A percentile compares a stretch with the other conserved stretches of the same genome.
phyloP scores from a whole-genome alignment of 2,329 filamentous ascomycete genomes.

The Coleophoma crateriformis region DNA sequence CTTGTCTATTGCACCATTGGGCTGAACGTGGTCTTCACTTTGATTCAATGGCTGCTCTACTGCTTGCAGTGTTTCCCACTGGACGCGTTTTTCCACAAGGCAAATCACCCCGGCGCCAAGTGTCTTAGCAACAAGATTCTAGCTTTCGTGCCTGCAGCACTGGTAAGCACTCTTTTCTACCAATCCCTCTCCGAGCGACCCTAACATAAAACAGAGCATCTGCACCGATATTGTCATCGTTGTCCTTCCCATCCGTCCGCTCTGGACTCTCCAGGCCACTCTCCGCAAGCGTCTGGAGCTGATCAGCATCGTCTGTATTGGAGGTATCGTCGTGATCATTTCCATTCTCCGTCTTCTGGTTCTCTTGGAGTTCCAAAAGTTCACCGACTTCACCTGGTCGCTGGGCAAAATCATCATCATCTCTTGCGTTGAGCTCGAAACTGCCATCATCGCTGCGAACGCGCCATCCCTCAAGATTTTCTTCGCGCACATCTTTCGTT shows the following conservation, averaged over 20 bases:
- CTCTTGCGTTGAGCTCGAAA: slow-evolving; percentile 25
- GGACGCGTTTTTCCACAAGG: slow-evolving; percentile 23
- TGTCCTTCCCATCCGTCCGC: slow-evolving; percentile 31
- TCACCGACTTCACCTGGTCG: slow-evolving; percentile 21
- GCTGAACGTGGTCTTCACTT: slow-evolving; percentile 20
- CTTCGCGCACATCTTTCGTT: slow-evolving; percentile 5
- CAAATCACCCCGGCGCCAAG: slow-evolving; percentile 15
- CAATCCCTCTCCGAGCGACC: too few relatives aligned
- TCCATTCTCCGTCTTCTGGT: slow-evolving; percentile 9
- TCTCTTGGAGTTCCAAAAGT: slow-evolving; percentile 13
- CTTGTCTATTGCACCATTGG: slow-evolving; percentile 21
- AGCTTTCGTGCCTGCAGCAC: slow-evolving; percentile 8
- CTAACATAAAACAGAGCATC: slow-evolving; percentile 3
- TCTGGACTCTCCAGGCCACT: slow-evolving; percentile 38
- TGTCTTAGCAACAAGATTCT: slow-evolving; percentile 15
- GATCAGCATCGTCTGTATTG: slow-evolving; percentile 22
- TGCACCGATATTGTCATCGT: slow-evolving; percentile 20
- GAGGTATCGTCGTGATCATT: slow-evolving; percentile 20
- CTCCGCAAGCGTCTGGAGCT: slow-evolving; percentile 13
- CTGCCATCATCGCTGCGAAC: slow-evolving; percentile 28
- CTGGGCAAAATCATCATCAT: slow-evolving; percentile 28
- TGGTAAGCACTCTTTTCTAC: background rate
- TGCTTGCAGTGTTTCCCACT: slow-evolving; percentile 26
- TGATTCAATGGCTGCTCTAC: slow-evolving; percentile 23
- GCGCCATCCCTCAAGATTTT: slow-evolving; percentile 24